Base-by-base conservation (phyloP, 345 rosid genomes). In the Mercurialis annua region DNA sequence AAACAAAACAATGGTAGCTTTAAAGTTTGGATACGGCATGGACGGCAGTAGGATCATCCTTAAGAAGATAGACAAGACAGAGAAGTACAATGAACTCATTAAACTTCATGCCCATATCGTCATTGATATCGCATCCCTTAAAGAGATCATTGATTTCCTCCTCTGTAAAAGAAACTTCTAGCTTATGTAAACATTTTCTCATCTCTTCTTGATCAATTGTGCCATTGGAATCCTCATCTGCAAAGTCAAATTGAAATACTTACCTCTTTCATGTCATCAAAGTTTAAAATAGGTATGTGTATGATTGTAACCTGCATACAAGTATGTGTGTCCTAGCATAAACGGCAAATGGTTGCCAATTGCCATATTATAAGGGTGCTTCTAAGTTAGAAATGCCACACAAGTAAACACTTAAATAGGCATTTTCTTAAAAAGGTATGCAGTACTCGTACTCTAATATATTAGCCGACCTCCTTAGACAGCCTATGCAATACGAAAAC, bases 21-120 rank as follows among this genome's bases (percentile, higher is more conserved):
- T 27, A 40, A 27, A 29, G 57, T 43, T n/a, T 54, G 84, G 86
- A 84, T 85, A 90, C 97, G 64, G 89, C 74, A 26, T 68, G 78
- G 56, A 74, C 74, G 57, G 84, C 84, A 48, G 86, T 59, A 21
- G 96, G 82, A 61, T 86, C 84, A 34, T 81, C 90, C 78, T 91
- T 87, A 54, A 94, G 85, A 76, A 94, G 97, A 81, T 87, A 83
- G 53, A 86, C 94, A 18, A 90, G 96, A 72, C 99, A 89, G 49
- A 94, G 92, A 67, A 90, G 91, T 42, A 94, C 99, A 48, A 94
- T 79, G 81, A 91, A 94, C 71, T 90, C 99, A 27, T 86, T 87
- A 86, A 93, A 93, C 49, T 83, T 79, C 68, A 93, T 86, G 38
- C 88, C 92, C 92, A 73, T 80, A 68, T 90, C 89, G 33, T 86